Evolutionary conservation across 1,284 basidiomycete genomes (phyloP).

Genomic region (Malassezia brasiliensis): DNA sequence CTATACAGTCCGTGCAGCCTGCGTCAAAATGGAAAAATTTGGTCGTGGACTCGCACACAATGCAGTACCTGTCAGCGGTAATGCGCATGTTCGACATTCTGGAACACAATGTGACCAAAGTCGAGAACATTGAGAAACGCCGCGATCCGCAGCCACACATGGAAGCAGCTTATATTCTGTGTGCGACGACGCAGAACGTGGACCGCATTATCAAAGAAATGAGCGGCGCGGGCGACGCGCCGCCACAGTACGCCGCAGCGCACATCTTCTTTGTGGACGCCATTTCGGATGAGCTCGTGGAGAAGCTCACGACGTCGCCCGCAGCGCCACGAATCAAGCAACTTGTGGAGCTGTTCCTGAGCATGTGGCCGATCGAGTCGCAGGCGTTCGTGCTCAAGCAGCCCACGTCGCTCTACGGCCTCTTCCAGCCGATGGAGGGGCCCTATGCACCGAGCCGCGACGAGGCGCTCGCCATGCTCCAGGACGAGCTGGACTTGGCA

Average conservation of each 20-base stretch:
- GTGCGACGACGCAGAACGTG: constrained; percentile 87
- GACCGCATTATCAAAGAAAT: constrained; percentile 64
- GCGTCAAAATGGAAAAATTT: constrained; percentile 75
- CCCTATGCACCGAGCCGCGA: constrained; percentile 50
- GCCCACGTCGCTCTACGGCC: constrained; percentile 28
- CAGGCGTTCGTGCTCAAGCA: constrained; percentile 41
- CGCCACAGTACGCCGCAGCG: constrained; percentile 67
- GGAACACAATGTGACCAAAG: constrained; percentile 41
- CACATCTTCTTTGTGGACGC: constrained; percentile 86
- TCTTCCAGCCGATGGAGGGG: constrained; percentile 47
- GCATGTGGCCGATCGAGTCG: constrained; percentile 36
- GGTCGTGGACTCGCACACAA: constrained; percentile 84
- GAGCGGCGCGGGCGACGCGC: constrained; percentile 21
- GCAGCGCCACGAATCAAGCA: constrained; percentile 41
- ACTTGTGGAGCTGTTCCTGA: constrained; percentile 44
- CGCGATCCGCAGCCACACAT: constrained; percentile 28
- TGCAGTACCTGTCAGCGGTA: constrained; percentile 71
- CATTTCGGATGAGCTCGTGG: constrained; percentile 37
- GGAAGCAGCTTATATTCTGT: constrained; percentile 64
- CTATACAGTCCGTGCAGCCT: constrained; percentile 44
- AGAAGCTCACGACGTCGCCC: constrained; percentile 36
- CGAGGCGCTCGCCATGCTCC: constrained; percentile 30
- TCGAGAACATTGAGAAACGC: constrained; percentile 43
- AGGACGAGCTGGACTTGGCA: constrained; percentile 40
- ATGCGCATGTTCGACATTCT: constrained; percentile 63